Evolutionary conservation across 345 rosid species (phyloP), one percentile per base, ranked within the genome.

Genomic region (Rhodomyrtus tomentosa): DNA sequence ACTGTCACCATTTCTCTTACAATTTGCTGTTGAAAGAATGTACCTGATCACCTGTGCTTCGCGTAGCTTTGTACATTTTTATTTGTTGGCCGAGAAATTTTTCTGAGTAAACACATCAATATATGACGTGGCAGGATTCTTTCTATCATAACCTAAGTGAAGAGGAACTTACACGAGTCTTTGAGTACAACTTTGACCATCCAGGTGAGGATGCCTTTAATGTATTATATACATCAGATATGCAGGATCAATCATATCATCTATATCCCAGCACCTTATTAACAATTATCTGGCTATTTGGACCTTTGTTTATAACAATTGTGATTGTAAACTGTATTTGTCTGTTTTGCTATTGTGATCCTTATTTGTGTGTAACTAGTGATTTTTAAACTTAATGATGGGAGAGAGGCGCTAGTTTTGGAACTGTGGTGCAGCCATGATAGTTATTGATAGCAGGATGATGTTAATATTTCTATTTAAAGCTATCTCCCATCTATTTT

Each of bases 151-250:
- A 91, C 91, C 93, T 97, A 88, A 90, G 92, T 20, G 98, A 94
- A 87, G 96, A 94, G 86, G 99, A 97, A 90, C 95, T 97, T 90
- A 83, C 88, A 38, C 90, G 89, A 86, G 99, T 97, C 88, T 93
- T 93, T 87, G 99, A 97, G 84, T 97, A 96, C 94, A 97, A 97
- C 93, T 97, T 95, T 93, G 99, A 97, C 87, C 99, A 96, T 92
- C 99, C 99, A 55, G 99, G 99, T 97, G 92, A 95, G 96, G 84
- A 87, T 88, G 74, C 55, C 48, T 53, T 59, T 50, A 32, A 73
- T 82, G 50, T 48, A 12, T 80, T 48, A 16, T n/a, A 27, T 42
- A 24, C 82, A 80, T 80, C 82, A 81, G 36, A 50, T 25, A 49
- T 36, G 45, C 0, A 25, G 45, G 76, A 9, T 32, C 45, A 4